A percentile compares a stretch with the other conserved stretches of the same genome.
These are phyloP conservation scores for Trichoderma polysporum DNA, from an alignment of 2,329 filamentous ascomycete species.

Conservation along the genomic window DNA sequence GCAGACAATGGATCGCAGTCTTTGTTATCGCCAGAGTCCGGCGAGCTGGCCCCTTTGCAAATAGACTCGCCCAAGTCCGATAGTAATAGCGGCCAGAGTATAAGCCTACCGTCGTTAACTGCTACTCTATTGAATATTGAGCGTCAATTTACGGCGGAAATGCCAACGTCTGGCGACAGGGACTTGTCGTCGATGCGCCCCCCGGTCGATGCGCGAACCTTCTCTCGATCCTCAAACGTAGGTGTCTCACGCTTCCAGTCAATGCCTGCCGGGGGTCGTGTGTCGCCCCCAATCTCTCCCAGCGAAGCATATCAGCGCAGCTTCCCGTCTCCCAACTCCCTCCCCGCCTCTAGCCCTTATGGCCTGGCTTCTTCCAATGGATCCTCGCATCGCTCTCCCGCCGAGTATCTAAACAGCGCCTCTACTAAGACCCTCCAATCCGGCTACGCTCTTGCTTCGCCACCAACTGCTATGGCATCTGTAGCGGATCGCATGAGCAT, in stretches of 20 bases:
- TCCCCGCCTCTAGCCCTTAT: conserved; percentile 42
- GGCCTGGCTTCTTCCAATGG: conserved; percentile 36
- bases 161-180: conserved; percentile 33
- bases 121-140: conserved; percentile 38
- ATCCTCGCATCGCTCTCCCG: conserved; percentile 37
- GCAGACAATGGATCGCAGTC: conserved; percentile 23
- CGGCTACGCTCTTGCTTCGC: conserved; percentile 45
- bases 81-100: conserved; percentile 34
- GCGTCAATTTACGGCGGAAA: conserved; percentile 34
- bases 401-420: conserved; percentile 46
- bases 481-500: conserved; percentile 58
- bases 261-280: conserved; percentile 31
- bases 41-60: conserved; percentile 40
- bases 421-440: conserved; percentile 48
- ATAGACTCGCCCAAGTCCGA: conserved; percentile 39
- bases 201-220: conserved; percentile 29
- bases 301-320: conserved; percentile 47
- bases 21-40: conserved; percentile 28
- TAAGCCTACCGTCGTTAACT: conserved; percentile 40
- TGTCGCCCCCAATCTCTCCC: conserved; percentile 51
- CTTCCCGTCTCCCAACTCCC: conserved; percentile 48
- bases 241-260: conserved; percentile 34
- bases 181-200: conserved; percentile 31
- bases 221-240: conserved; percentile 38
- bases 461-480: conserved; percentile 37